A percentile compares a stretch with the other conserved stretches of the same genome.
Evolutionary conservation across 805 yeast genomes (phyloP).

Genomic region (Cyberlindnera bimundalis): DNA sequence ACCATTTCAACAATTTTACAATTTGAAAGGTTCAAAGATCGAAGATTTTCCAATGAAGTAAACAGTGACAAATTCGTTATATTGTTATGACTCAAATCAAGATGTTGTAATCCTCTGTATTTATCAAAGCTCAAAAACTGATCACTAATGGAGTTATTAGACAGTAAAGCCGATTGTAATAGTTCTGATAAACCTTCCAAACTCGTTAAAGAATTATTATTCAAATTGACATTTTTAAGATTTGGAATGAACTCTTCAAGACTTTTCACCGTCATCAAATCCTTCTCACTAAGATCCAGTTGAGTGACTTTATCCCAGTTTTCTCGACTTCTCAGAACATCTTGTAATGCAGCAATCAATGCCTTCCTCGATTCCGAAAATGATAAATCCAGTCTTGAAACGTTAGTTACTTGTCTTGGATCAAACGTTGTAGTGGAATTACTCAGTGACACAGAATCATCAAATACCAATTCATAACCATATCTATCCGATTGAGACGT

Average conservation of each 20-base stretch:
- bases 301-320: constrained; percentile 40
- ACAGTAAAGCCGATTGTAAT: constrained; percentile 11
- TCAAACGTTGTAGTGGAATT: constrained; percentile 13
- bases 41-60: constrained; percentile 24
- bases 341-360: constrained; percentile 41
- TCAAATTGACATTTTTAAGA: constrained; percentile 14
- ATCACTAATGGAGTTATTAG: constrained; percentile 21
- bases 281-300: constrained; percentile 33
- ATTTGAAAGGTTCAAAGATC: constrained; percentile 26
- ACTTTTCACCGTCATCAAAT: constrained; percentile 37
- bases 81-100: constrained; percentile 39
- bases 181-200: constrained; percentile 24
- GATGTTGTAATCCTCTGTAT: constrained; percentile 24
- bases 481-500: background rate
- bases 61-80: constrained; percentile 34
- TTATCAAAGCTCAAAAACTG: constrained; percentile 20
- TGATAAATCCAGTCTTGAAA: constrained; percentile 42
- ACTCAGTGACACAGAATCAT: no score
- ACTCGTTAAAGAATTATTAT: constrained; percentile 19
- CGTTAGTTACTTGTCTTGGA: constrained; percentile 34
- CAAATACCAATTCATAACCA: constrained; percentile 11
- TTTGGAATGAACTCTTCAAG: constrained; percentile 41
- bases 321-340: constrained; percentile 31
- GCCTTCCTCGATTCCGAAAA: constrained; percentile 42
- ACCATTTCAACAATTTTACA: constrained; percentile 34